These are phyloP conservation scores for Solanum raphanifolium DNA, from an alignment of 257 asterid species.

Conservation along the genomic window DNA sequence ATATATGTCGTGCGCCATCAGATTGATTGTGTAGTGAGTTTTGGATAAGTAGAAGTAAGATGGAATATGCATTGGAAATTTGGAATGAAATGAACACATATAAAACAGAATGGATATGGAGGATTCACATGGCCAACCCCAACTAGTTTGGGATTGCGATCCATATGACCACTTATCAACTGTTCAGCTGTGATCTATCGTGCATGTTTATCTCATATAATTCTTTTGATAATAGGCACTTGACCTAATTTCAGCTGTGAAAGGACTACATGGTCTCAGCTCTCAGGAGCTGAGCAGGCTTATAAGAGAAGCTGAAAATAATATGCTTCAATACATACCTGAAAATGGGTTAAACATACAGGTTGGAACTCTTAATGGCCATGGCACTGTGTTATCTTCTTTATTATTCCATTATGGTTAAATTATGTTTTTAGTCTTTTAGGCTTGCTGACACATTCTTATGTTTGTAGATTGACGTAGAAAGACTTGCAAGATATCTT, in stretches of 20 bases:
- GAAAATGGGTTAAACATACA: conserved; percentile 59
- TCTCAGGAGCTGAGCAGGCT: conserved; percentile 74
- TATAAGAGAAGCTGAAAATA: conserved; percentile 71
- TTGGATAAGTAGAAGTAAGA: not conserved
- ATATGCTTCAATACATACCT: conserved; percentile 35
- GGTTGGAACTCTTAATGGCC: conserved; percentile 29
- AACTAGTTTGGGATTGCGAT: conserved; percentile 4
- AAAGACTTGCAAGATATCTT: conserved; percentile 71
- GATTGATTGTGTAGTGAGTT: not conserved
- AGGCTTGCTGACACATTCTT: conserved; percentile 4
- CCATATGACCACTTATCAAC: conserved; percentile 1
- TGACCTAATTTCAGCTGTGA: conserved; percentile 77
- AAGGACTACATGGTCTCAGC: conserved; percentile 71
- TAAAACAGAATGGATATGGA: not conserved
- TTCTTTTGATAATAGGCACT: conserved; percentile 41
- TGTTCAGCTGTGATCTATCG: not conserved
- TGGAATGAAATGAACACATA: not conserved
- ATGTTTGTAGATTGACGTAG: conserved; percentile 66
- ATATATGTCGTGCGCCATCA: not conserved
- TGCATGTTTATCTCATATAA: not conserved
- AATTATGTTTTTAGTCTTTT: not conserved
- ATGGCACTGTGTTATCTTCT: not conserved
- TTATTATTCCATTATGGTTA: not conserved
- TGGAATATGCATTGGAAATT: not conserved
- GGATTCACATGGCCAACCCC: not conserved